Conservation (phyloP, 202 grass and related monocot species). For the Panicum hallii region DNA sequence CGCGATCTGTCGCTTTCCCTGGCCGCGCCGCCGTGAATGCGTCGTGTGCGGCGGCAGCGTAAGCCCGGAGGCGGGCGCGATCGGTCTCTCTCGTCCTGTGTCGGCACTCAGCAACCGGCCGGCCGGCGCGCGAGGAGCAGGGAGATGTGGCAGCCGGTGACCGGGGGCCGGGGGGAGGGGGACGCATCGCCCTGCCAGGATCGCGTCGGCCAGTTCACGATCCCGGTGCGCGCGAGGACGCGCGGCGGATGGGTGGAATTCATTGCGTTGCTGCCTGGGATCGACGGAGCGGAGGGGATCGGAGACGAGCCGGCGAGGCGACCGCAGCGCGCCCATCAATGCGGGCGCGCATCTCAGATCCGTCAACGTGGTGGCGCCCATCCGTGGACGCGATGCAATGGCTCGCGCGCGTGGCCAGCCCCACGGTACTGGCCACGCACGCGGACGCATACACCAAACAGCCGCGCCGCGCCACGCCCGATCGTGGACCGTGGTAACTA, state of each 20-base stretch:
- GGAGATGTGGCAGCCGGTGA: neutral
- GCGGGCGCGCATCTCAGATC: neutral
- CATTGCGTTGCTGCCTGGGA: neutral
- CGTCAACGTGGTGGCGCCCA: slow-evolving; percentile 47
- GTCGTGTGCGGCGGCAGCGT: neutral
- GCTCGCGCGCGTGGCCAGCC: neutral
- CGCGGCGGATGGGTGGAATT: slow-evolving; percentile 3
- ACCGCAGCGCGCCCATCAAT: slow-evolving; percentile 19
- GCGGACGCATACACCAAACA: neutral
- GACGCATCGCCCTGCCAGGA: neutral
- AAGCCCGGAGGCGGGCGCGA: neutral
- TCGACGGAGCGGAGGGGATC: neutral
- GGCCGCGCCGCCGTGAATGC: slow-evolving; percentile 8
- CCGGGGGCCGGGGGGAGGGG: neutral
- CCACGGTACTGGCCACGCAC: neutral
- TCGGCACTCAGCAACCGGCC: neutral
- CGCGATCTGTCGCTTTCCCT: neutral
- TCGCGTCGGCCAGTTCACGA: neutral
- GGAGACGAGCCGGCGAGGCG: neutral
- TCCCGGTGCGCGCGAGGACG: neutral
- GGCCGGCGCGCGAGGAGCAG: neutral
- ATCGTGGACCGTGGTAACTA: slow-evolving; percentile 4
- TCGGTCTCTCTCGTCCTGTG: neutral
- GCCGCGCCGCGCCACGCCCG: neutral
- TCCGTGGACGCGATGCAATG: neutral